Conservation (phyloP, 306 rosid species). For the Fragaria nilgerrensis region DNA sequence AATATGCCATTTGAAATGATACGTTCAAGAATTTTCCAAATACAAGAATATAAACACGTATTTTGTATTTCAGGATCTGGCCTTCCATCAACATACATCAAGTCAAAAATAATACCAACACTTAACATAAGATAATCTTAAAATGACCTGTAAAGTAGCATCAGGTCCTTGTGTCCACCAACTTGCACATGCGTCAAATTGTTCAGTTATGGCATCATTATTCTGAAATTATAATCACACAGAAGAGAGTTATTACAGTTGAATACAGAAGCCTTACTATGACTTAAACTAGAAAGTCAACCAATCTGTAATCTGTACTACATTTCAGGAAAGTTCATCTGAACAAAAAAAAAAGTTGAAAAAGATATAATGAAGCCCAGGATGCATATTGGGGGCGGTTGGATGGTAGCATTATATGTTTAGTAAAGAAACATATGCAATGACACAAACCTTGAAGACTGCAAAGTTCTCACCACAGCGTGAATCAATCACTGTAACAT, state of each 20-base stretch:
- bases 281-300: background rate
- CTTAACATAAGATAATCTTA: slow-evolving; percentile 18
- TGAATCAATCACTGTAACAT: slow-evolving; percentile 87
- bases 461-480: slow-evolving; percentile 93
- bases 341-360: background rate
- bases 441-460: slow-evolving; percentile 78
- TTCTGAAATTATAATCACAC: slow-evolving; percentile 28
- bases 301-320: background rate
- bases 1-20: background rate
- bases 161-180: slow-evolving; percentile 99
- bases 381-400: background rate
- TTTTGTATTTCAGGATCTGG: background rate
- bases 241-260: background rate
- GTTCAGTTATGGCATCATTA: slow-evolving; percentile 62
- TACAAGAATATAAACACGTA: background rate
- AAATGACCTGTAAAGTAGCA: slow-evolving; percentile 81
- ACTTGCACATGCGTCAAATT: slow-evolving; percentile 96
- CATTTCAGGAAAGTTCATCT: background rate
- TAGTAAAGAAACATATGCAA: slow-evolving; percentile 9
- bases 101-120: background rate
- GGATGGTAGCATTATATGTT: background rate
- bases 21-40: background rate
- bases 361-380: background rate
- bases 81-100: slow-evolving; percentile 7
- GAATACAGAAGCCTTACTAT: background rate